Conservation (phyloP, 768 basidiomycete genomes). For the Leccinum obscurum region DNA sequence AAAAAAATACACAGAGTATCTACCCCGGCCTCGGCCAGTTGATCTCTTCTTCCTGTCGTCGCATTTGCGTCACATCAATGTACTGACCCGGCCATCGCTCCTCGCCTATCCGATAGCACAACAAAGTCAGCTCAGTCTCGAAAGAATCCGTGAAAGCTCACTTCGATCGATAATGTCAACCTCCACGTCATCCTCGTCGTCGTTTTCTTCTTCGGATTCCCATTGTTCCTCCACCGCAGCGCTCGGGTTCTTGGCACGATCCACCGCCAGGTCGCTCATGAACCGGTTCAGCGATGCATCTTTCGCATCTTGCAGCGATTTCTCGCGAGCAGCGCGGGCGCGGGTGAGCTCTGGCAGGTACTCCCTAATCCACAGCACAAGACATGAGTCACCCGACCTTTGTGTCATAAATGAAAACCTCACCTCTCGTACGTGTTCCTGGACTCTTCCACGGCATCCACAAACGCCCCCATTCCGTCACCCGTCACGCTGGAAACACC, state of each 20-base stretch:
- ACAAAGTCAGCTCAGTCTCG: conserved; percentile 11
- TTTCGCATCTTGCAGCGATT: conserved; percentile 63
- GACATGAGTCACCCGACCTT: conserved; percentile 8
- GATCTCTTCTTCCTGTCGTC: conserved; percentile 54
- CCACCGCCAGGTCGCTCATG: conserved; percentile 78
- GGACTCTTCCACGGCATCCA: conserved; percentile 87
- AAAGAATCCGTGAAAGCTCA: conserved; percentile 38
- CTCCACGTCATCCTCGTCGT: conserved; percentile 50
- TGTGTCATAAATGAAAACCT: conserved; percentile 24
- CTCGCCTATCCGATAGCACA: conserved; percentile 46
- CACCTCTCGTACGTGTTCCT: conserved; percentile 88
- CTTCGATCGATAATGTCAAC: conserved; percentile 70
- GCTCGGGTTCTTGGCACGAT: conserved; percentile 63
- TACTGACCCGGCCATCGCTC: conserved; percentile 73
- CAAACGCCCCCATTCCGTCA: conserved; percentile 89
- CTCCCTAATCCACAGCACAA: conserved; percentile 50
- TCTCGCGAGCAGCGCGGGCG: conserved; percentile 62
- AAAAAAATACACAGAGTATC: conserved; percentile 9
- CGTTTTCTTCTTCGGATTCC: conserved; percentile 58
- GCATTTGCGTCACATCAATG: conserved; percentile 67
- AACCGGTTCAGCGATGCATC: conserved; percentile 75
- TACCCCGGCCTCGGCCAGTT: conserved; percentile 75
- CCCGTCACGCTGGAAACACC: conserved; percentile 97
- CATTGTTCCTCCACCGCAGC: conserved; percentile 58
- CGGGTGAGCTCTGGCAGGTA: conserved; percentile 89